phyloP scores from a whole-genome alignment of 257 asterid species.

The Misopates orontium region DNA sequence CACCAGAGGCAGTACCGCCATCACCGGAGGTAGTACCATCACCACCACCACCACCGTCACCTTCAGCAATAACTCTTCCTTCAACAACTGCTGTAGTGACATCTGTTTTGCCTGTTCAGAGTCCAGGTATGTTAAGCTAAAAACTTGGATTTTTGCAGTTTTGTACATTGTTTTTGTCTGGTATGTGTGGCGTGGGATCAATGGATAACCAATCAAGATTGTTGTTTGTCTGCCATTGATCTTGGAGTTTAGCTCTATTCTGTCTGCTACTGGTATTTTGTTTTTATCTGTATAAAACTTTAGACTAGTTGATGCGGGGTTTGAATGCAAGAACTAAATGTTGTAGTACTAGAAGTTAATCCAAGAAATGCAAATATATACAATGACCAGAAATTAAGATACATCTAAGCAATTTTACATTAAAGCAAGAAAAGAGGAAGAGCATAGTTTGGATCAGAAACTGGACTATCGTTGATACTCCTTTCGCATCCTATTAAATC shows the following conservation, averaged over 20 bases:
- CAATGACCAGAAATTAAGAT: slow-evolving; percentile 31
- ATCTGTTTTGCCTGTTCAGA: slow-evolving; percentile 42
- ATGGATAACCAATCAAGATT: slow-evolving; percentile 26
- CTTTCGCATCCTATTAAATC: slow-evolving; percentile 31
- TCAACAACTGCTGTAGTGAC: slow-evolving; percentile 33
- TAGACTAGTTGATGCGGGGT: slow-evolving; percentile 32
- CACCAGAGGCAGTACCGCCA: slow-evolving; percentile 25
- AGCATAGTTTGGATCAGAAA: slow-evolving; percentile 26
- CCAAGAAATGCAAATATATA: slow-evolving; percentile 19
- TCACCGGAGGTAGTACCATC: slow-evolving; percentile 26
- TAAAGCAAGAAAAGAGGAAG: slow-evolving; percentile 41
- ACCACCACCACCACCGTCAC: slow-evolving; percentile 27
- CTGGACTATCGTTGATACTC: slow-evolving; percentile 35
- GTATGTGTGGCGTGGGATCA: slow-evolving; percentile 12
- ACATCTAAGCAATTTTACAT: slow-evolving; percentile 39
- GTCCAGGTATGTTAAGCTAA: slow-evolving; percentile 54
- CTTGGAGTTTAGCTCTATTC: slow-evolving; percentile 43
- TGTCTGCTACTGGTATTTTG: slow-evolving; percentile 57
- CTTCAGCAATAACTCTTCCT: slow-evolving; percentile 31
- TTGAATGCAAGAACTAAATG: slow-evolving; percentile 33
- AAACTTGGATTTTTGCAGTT: slow-evolving; percentile 26
- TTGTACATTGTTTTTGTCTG: slow-evolving; percentile 36
- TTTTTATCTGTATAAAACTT: slow-evolving; percentile 43
- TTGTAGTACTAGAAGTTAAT: slow-evolving; percentile 23
- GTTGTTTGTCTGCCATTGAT: slow-evolving; percentile 39